These are phyloP conservation scores for Aspergillus awamori DNA, from an alignment of 2,329 filamentous ascomycete genomes.

Conservation along the genomic window DNA sequence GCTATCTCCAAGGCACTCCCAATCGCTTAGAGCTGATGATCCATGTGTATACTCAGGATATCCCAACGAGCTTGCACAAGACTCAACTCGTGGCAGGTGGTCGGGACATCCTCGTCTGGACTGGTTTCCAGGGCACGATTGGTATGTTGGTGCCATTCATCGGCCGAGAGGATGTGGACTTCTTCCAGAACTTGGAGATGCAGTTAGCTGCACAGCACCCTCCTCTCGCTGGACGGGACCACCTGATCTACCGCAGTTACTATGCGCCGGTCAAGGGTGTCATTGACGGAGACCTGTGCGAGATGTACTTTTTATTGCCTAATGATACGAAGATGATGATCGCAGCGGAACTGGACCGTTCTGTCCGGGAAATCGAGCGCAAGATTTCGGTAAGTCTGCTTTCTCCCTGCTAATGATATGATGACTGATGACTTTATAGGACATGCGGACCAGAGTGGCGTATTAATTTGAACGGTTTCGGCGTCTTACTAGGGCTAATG, in stretches of 20 bases:
- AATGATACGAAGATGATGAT: slow-evolving; percentile 95
- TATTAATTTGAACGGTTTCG: slow-evolving; percentile 45
- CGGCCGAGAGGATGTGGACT: slow-evolving; percentile 90
- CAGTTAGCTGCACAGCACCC: slow-evolving; percentile 84
- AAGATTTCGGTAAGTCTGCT: slow-evolving; percentile 72
- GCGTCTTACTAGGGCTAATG: slow-evolving; percentile 25
- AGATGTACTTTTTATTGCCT: slow-evolving; percentile 80
- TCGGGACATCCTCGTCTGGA: slow-evolving; percentile 89
- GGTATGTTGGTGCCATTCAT: slow-evolving; percentile 92
- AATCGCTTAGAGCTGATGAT: slow-evolving; percentile 82
- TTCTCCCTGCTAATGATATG: neutral
- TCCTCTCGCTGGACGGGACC: slow-evolving; percentile 86
- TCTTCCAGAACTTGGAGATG: slow-evolving; percentile 92
- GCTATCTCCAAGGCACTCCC: slow-evolving; percentile 86
- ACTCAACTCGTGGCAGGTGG: slow-evolving; percentile 88
- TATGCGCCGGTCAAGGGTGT: slow-evolving; percentile 95
- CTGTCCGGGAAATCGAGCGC: slow-evolving; percentile 88
- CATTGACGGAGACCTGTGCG: slow-evolving; percentile 95
- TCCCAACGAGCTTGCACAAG: slow-evolving; percentile 87
- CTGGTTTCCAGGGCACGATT: slow-evolving; percentile 89
- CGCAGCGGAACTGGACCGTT: slow-evolving; percentile 87
- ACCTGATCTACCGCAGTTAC: slow-evolving; percentile 93
- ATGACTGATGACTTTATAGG: slow-evolving; percentile 39
- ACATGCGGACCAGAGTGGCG: slow-evolving; percentile 61
- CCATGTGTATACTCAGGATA: slow-evolving; percentile 89